Percentiles rank a stretch among this genome's conserved stretches.
phyloP scores from a whole-genome alignment of 768 basidiomycete genomes.

The Suillus paluster region DNA sequence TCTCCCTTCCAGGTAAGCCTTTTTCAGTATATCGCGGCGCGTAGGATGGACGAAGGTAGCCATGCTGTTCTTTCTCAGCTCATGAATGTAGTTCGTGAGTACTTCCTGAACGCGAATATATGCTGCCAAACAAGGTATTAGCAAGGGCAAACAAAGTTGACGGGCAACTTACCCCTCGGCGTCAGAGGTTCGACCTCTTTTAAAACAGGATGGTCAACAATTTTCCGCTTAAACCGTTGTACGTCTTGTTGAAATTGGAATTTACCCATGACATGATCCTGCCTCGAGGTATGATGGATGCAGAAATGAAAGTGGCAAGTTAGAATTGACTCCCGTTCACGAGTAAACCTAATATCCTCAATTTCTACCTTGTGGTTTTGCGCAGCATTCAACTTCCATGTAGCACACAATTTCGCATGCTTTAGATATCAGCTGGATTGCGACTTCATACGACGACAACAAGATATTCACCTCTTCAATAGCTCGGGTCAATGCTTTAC shows the following conservation, averaged over 20 bases:
- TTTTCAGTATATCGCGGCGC: not conserved
- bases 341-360: not conserved
- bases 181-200: constrained; percentile 46
- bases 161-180: constrained; percentile 40
- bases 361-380: not conserved
- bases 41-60: not conserved
- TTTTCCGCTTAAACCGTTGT: constrained; percentile 34
- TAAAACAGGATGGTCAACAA: constrained; percentile 39
- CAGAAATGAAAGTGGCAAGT: not conserved
- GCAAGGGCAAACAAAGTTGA: not conserved
- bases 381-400: not conserved
- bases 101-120: not conserved
- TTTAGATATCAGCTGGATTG: not conserved
- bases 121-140: not conserved
- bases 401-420: not conserved
- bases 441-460: not conserved
- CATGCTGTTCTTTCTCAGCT: not conserved
- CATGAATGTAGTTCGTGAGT: not conserved
- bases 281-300: not conserved
- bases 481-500: not conserved
- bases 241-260: constrained; percentile 29
- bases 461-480: not conserved
- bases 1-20: not conserved
- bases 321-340: not conserved
- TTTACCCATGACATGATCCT: not conserved